Percentiles rank a stretch among this genome's conserved stretches.
Evolutionary conservation across 805 yeast species (phyloP).

Genomic region (Ogataea trehaloabstinens): DNA sequence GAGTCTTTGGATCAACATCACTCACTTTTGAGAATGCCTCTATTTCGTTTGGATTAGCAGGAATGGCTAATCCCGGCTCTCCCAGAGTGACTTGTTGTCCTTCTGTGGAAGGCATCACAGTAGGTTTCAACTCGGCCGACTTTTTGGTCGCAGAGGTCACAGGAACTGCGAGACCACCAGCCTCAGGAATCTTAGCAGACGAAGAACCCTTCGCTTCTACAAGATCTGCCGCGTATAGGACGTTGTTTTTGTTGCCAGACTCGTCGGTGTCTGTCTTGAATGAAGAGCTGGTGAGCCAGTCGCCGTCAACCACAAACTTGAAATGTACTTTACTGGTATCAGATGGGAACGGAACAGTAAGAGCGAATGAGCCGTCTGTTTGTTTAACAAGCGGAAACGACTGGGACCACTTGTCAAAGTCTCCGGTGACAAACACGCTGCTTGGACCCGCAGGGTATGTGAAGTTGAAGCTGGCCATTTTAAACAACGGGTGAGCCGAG

Average conservation of each 20-base stretch:
- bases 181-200: conserved; percentile 40
- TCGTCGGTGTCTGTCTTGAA: conserved; percentile 46
- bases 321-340: conserved; percentile 33
- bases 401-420: conserved; percentile 58
- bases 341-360: conserved; percentile 30
- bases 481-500: too few relatives aligned
- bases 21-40: conserved; percentile 60
- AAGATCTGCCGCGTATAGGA: conserved; percentile 39
- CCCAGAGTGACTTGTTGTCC: conserved; percentile 48
- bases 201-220: conserved; percentile 29
- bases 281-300: conserved; percentile 45
- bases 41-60: conserved; percentile 60
- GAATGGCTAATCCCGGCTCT: conserved; percentile 74
- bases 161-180: conserved; percentile 42
- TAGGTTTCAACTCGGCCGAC: conserved; percentile 13
- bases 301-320: conserved; percentile 62
- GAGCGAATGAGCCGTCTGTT: conserved; percentile 32
- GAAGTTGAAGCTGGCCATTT: conserved; percentile 25
- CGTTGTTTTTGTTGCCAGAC: conserved; percentile 53
- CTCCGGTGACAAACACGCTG: conserved; percentile 56
- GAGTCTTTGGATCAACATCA: conserved; percentile 55
- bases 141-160: conserved; percentile 8
- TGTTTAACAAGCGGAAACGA: conserved; percentile 46
- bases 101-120: conserved; percentile 47
- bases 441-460: conserved; percentile 34